Evolutionary conservation across 2,329 filamentous ascomycete species (phyloP).

Genomic region (Penicillium verrucosum): DNA sequence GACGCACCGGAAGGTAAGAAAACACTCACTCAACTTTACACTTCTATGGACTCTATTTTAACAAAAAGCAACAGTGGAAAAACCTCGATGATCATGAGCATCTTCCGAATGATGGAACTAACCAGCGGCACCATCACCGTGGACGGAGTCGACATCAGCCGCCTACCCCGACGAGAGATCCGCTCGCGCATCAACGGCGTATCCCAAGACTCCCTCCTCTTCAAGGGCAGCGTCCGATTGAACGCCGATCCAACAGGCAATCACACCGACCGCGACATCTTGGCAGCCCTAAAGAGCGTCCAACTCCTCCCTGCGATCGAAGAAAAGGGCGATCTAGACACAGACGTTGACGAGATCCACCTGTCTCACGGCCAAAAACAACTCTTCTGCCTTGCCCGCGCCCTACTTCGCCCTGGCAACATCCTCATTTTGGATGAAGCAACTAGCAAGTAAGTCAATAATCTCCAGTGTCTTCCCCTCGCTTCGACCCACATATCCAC

Average conservation of each 20-base stretch:
- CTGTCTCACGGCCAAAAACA: conserved; percentile 61
- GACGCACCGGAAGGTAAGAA: conserved; percentile 38
- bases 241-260: conserved; percentile 41
- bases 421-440: conserved; percentile 48
- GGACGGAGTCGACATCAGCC: conserved; percentile 43
- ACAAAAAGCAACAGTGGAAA: conserved; percentile 36
- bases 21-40: background rate
- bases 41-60: background rate
- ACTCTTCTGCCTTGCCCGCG: conserved; percentile 61
- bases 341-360: conserved; percentile 48
- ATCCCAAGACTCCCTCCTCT: conserved; percentile 45
- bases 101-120: conserved; percentile 45
- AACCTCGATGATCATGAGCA: conserved; percentile 41
- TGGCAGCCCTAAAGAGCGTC: conserved; percentile 38
- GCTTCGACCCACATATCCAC: conserved; percentile 6
- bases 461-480: conserved; percentile 6
- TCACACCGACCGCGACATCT: conserved; percentile 33
- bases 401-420: conserved; percentile 50
- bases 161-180: conserved; percentile 38
- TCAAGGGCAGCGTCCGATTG: conserved; percentile 39
- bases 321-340: conserved; percentile 40
- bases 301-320: conserved; percentile 37
- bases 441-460: conserved; percentile 32
- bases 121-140: conserved; percentile 41
- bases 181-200: conserved; percentile 43